A percentile compares a stretch with the other conserved stretches of the same genome.
phyloP scores from a whole-genome alignment of 257 asterid species.

The Datura wrightii region DNA sequence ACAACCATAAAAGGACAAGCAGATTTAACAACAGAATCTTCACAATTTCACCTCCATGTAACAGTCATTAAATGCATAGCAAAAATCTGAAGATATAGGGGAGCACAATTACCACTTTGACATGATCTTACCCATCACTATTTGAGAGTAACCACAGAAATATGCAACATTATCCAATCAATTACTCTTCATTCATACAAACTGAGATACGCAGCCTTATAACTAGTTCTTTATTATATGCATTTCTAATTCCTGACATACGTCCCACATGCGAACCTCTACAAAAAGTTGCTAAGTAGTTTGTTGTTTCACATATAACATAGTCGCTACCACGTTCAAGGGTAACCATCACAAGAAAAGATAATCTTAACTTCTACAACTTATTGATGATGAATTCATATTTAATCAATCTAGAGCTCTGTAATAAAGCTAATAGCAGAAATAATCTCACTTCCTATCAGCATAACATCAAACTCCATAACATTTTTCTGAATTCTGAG shows the following conservation, averaged over 20 bases:
- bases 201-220: background rate
- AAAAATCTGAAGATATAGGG: background rate
- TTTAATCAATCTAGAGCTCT: background rate
- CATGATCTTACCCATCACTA: conserved; percentile 1
- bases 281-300: background rate
- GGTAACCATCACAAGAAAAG: background rate
- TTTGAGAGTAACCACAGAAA: background rate
- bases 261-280: background rate
- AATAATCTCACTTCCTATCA: conserved; percentile 1
- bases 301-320: background rate
- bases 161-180: conserved; percentile 4
- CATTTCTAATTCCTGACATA: background rate
- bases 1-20: background rate
- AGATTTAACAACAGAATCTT: background rate
- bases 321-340: background rate
- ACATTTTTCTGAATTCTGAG: background rate
- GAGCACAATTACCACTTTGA: background rate
- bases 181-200: background rate
- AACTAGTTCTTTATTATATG: background rate
- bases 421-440: background rate
- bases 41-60: background rate
- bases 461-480: background rate
- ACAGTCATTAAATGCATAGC: background rate
- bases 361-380: conserved; percentile 2
- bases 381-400: background rate